A percentile compares a stretch with the other conserved stretches of the same genome.
These are phyloP conservation scores for Paxillus involutus DNA, from an alignment of 768 basidiomycete species.

Conservation along the genomic window DNA sequence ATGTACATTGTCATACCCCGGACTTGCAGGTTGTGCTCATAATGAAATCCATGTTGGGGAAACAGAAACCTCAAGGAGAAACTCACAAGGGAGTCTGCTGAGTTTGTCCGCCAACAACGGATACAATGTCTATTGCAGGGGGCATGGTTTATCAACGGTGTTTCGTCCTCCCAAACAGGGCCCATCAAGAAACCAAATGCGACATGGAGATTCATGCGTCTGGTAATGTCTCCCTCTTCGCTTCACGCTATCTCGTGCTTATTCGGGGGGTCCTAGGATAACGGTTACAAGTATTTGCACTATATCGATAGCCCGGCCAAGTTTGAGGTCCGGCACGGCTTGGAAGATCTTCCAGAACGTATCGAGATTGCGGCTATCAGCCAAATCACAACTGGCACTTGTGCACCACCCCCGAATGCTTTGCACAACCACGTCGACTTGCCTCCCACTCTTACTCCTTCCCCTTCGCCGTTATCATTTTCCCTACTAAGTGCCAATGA, in stretches of 20 bases:
- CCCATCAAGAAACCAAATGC: constrained; percentile 54
- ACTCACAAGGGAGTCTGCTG: constrained; percentile 86
- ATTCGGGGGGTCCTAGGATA: constrained; percentile 52
- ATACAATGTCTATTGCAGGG: constrained; percentile 87
- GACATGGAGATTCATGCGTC: constrained; percentile 85
- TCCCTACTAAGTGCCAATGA: constrained; percentile 70
- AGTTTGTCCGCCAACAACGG: constrained; percentile 86
- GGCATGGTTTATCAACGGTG: constrained; percentile 88
- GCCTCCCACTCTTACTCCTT: constrained; percentile 54
- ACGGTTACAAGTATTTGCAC: constrained; percentile 76
- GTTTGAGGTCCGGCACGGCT: constrained; percentile 73
- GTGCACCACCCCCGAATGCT: constrained; percentile 65
- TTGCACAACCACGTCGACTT: constrained; percentile 61
- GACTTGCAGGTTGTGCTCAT: constrained; percentile 4
- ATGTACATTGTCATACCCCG: constrained; percentile 20
- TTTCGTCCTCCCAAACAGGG: constrained; percentile 46
- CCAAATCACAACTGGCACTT: constrained; percentile 77
- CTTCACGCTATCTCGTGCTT: not conserved
- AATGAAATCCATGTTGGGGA: not conserved
- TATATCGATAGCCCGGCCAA: constrained; percentile 81
- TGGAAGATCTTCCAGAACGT: constrained; percentile 86
- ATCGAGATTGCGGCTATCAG: constrained; percentile 80
- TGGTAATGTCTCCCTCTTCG: constrained; percentile 47
- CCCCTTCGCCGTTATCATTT: constrained; percentile 74
- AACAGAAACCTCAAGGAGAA: constrained; percentile 81